These are phyloP conservation scores for Ceratocystiopsis brevicomis DNA, from an alignment of 2,329 filamentous ascomycete genomes.

Conservation along the genomic window DNA sequence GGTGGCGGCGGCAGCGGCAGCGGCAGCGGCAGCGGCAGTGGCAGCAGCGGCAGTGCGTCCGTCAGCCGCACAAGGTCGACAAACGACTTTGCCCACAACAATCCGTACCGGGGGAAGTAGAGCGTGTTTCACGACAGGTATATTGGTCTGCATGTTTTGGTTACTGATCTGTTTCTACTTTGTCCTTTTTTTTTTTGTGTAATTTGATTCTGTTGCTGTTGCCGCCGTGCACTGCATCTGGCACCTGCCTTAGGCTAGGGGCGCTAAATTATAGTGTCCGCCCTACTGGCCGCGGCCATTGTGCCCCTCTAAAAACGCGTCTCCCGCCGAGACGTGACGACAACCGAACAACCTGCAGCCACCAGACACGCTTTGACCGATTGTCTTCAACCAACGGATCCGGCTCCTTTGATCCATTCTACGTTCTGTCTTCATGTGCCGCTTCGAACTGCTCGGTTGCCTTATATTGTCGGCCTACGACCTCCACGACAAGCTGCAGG, in stretches of 20 bases:
- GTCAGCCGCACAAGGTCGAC: neutral
- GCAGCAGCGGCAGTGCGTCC: constrained; percentile 2
- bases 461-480: constrained; percentile 8
- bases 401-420: too few relatives aligned
- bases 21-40: constrained; percentile 3
- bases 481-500: constrained; percentile 1
- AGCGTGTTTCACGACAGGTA: neutral
- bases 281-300: too few relatives aligned
- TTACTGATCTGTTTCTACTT: too few relatives aligned
- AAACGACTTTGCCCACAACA: constrained; percentile 9
- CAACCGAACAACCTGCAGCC: too few relatives aligned
- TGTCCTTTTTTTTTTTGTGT: neutral
- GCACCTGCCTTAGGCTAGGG: too few relatives aligned
- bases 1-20: too few relatives aligned
- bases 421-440: constrained; percentile 5
- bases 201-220: neutral
- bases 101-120: constrained; percentile 7
- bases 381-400: too few relatives aligned
- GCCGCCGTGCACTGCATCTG: too few relatives aligned
- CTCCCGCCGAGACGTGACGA: too few relatives aligned
- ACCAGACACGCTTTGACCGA: neutral
- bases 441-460: constrained; percentile 9
- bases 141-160: neutral
- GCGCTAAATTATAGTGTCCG: too few relatives aligned
- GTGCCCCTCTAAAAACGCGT: neutral